Evolutionary conservation across 2,329 filamentous ascomycete genomes (phyloP).

Genomic region (Fusarium metavorans): DNA sequence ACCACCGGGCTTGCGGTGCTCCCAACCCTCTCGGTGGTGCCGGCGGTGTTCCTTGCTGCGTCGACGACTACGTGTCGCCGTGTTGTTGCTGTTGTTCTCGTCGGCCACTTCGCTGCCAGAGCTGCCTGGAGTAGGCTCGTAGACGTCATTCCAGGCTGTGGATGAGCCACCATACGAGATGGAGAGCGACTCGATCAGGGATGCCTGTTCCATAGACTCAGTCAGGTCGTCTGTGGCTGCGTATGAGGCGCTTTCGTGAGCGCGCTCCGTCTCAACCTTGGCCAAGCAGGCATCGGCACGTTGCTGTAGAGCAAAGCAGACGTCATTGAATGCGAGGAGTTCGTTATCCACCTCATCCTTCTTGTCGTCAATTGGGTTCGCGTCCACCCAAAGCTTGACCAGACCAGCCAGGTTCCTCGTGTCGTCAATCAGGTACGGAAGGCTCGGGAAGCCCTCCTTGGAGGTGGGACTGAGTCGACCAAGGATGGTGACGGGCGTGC

Average conservation of each 20-base stretch:
- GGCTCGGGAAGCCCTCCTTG: slow-evolving; percentile 90
- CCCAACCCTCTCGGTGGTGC: slow-evolving; percentile 43
- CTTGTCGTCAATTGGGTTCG: slow-evolving; percentile 55
- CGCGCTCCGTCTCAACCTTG: slow-evolving; percentile 60
- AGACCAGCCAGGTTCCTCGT: slow-evolving; percentile 86
- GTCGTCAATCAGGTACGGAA: slow-evolving; percentile 93
- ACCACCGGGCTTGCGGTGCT: slow-evolving; percentile 41
- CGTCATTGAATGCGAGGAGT: slow-evolving; percentile 63
- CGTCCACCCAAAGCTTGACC: slow-evolving; percentile 82
- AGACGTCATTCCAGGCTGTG: slow-evolving; percentile 44
- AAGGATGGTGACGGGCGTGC: slow-evolving; percentile 91
- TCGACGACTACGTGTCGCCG: slow-evolving; percentile 31
- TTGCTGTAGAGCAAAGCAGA: slow-evolving; percentile 63
- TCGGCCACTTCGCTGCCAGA: slow-evolving; percentile 62
- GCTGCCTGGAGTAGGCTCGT: slow-evolving; percentile 58
- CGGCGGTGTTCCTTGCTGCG: slow-evolving; percentile 51
- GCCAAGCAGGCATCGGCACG: slow-evolving; percentile 65
- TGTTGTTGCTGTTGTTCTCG: slow-evolving; percentile 11
- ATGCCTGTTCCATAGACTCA: slow-evolving; percentile 62
- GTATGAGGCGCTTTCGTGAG: slow-evolving; percentile 48
- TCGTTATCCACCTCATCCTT: slow-evolving; percentile 58
- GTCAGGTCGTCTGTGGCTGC: slow-evolving; percentile 54
- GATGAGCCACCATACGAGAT: slow-evolving; percentile 47
- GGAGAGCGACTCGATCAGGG: slow-evolving; percentile 51
- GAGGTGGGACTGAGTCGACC: slow-evolving; percentile 83